Evolutionary conservation across 257 asterid species (phyloP).

Genomic region (Salvia miltiorrhiza): DNA sequence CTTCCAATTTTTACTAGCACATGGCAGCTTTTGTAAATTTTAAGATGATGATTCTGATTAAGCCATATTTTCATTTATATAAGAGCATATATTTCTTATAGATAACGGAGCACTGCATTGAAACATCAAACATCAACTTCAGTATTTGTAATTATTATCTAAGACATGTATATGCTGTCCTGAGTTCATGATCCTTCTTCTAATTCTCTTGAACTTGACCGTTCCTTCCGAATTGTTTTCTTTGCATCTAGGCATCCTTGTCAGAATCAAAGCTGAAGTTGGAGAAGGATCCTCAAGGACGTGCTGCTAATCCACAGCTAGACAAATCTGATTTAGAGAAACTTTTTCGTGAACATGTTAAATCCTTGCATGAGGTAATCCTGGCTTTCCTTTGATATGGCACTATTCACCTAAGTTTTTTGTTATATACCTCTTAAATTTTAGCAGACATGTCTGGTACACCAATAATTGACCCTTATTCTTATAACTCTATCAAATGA

Average conservation of each 20-base stretch:
- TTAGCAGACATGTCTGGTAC: neutral
- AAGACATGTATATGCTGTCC: neutral
- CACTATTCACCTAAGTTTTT: neutral
- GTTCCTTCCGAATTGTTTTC: neutral
- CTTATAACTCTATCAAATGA: neutral
- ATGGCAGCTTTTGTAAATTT: neutral
- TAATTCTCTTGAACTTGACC: neutral
- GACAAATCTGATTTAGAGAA: constrained; percentile 89
- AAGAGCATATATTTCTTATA: neutral
- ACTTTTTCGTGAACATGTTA: constrained; percentile 89
- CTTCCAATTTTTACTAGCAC: neutral
- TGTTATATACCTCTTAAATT: neutral
- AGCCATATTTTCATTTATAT: constrained; percentile 2
- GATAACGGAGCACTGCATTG: neutral
- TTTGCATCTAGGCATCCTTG: constrained; percentile 76
- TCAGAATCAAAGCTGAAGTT: constrained; percentile 82
- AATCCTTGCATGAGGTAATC: constrained; percentile 74
- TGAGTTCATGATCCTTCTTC: neutral
- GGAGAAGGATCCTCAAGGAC: constrained; percentile 99
- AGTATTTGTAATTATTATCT: neutral
- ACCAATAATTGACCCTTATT: too few relatives aligned
- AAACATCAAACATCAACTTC: neutral
- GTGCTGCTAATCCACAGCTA: constrained; percentile 73
- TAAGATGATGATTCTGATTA: neutral
- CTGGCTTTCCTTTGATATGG: constrained; percentile 12